These are phyloP conservation scores for Trypanosoma cruzi DNA, from an alignment of 208 protist genomes.

Conservation along the genomic window DNA sequence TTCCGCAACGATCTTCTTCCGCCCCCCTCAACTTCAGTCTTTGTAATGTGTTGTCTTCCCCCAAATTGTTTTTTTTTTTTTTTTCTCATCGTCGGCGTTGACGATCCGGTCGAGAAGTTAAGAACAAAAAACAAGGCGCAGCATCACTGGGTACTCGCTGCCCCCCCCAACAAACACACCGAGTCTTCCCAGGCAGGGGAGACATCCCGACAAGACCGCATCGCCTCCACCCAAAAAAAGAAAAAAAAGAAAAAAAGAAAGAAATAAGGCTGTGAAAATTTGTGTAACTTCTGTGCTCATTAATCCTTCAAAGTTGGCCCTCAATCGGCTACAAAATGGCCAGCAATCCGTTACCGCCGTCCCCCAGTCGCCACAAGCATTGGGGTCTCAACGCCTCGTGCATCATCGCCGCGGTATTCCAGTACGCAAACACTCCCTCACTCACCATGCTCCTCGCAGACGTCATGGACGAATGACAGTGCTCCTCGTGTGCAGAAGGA, in stretches of 20 bases:
- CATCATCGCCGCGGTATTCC: neutral
- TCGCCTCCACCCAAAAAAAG: neutral
- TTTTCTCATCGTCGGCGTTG: neutral
- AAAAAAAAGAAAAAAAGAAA: constrained; percentile 1
- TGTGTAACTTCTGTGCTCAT: neutral
- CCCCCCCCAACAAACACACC: neutral
- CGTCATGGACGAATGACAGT: neutral
- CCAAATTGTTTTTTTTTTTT: neutral
- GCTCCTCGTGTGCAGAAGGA: neutral
- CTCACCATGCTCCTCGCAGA: neutral
- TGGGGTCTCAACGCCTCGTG: neutral
- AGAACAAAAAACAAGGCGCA: neutral
- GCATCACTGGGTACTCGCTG: neutral
- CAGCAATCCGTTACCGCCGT: neutral
- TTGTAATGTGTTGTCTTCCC: neutral
- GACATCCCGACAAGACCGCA: too few relatives aligned
- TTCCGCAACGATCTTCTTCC: neutral
- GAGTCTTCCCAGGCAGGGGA: neutral
- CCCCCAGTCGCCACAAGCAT: neutral
- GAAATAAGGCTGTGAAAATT: too few relatives aligned
- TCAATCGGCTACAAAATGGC: neutral
- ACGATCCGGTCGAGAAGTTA: neutral
- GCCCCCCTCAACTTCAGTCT: neutral
- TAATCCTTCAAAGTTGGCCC: neutral
- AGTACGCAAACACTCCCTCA: neutral